phyloP scores from a whole-genome alignment of 2,329 filamentous ascomycete species.

The Fusarium duplospermum region DNA sequence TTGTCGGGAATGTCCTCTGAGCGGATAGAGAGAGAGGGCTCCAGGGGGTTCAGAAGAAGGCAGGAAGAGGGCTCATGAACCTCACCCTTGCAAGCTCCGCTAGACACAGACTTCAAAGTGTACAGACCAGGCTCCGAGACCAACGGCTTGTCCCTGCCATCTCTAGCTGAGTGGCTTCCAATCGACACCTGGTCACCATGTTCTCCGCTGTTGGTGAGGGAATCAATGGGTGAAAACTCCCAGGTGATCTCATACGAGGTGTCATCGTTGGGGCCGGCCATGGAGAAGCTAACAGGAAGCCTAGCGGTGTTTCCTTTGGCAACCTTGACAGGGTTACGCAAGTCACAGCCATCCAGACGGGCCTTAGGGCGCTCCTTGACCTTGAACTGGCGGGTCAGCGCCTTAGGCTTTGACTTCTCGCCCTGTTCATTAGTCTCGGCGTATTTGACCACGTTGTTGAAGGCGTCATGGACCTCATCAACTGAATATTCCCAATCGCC shows the following conservation, averaged over 20 bases:
- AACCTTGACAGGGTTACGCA: constrained; percentile 83
- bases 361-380: constrained; percentile 89
- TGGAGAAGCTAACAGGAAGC: constrained; percentile 78
- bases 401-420: constrained; percentile 70
- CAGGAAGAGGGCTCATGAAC: constrained; percentile 95
- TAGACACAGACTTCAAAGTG: constrained; percentile 82
- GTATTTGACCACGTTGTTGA: constrained; percentile 88
- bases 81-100: constrained; percentile 85
- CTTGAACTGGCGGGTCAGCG: constrained; percentile 80
- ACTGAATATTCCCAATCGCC: constrained; percentile 92
- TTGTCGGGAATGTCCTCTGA: constrained; percentile 91
- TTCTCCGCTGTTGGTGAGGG: constrained; percentile 76
- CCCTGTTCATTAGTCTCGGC: constrained; percentile 73
- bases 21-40: constrained; percentile 80
- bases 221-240: constrained; percentile 81
- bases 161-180: constrained; percentile 71
- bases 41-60: constrained; percentile 87
- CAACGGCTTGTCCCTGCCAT: constrained; percentile 69
- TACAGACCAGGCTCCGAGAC: constrained; percentile 88
- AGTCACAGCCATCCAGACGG: constrained; percentile 79
- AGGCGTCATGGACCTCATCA: constrained; percentile 90
- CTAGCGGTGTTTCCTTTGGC: constrained; percentile 76
- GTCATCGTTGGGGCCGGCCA: constrained; percentile 68
- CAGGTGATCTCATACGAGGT: constrained; percentile 81
- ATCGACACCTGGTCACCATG: constrained; percentile 70